A percentile compares a stretch with the other conserved stretches of the same genome.
Conservation (phyloP, 1,284 basidiomycete species). For the Trametes sp. region DNA sequence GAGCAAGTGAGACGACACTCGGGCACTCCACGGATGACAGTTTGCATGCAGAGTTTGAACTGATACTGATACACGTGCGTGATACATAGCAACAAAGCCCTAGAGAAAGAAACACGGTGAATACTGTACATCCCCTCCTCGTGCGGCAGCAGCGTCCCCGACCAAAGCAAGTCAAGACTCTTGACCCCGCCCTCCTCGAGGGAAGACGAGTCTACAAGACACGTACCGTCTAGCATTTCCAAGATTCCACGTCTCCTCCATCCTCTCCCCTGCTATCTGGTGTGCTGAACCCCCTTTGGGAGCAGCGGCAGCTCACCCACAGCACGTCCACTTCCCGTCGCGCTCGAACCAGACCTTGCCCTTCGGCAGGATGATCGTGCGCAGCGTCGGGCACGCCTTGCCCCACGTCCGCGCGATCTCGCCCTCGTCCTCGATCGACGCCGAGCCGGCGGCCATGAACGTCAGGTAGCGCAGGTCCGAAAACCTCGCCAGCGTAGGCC, state of each 20-base stretch:
- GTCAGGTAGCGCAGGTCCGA: slow-evolving; percentile 49
- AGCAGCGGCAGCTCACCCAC: slow-evolving; percentile 17
- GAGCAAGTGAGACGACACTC: too few species aligned
- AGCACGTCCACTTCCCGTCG: slow-evolving; percentile 39
- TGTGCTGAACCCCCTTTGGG: too few species aligned
- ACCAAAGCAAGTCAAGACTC: background rate
- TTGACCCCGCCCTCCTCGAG: background rate
- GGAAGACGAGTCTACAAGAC: background rate
- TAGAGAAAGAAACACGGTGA: slow-evolving; percentile 2
- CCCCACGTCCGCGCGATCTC: slow-evolving; percentile 47
- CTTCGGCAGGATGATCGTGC: slow-evolving; percentile 53
- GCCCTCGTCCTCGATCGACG: slow-evolving; percentile 42
- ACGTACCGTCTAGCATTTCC: slow-evolving; percentile 4
- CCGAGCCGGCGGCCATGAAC: slow-evolving; percentile 46
- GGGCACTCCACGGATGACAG: too few species aligned
- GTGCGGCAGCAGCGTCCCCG: background rate
- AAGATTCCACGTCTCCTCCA: background rate
- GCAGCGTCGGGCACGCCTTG: slow-evolving; percentile 49
- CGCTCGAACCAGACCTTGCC: slow-evolving; percentile 51
- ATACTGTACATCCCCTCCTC: slow-evolving; percentile 5
- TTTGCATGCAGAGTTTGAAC: background rate
- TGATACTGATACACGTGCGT: slow-evolving; percentile 12
- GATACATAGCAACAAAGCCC: slow-evolving; percentile 10
- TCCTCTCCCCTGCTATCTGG: too few species aligned
- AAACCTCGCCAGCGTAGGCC: slow-evolving; percentile 42